Evolutionary conservation across 2,329 filamentous ascomycete species (phyloP), one percentile per base, ranked within the genome.

Genomic region (Corinectria fuckeliana): DNA sequence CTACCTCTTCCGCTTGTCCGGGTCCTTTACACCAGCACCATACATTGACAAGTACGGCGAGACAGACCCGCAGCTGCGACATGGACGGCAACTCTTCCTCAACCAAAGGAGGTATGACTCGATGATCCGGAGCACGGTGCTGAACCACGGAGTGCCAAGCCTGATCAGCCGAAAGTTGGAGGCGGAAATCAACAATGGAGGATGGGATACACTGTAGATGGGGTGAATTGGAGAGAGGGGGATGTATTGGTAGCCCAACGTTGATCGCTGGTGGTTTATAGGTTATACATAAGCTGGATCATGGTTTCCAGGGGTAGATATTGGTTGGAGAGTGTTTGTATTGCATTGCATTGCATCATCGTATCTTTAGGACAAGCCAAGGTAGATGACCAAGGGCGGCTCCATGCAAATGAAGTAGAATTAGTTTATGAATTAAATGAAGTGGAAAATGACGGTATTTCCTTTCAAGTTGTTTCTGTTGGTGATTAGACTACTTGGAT

Each of bases 11-110:
- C 87, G 89, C 60, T 81, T 83, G 28, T 91, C 91, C 45, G 95
- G 95, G 36, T 93, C 91, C 23, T 99, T 91, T 80, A 89, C 90
- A 64, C 85, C 89, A 39, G 94, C 95, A 4, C 95, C 95, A 0
- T 99, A 98, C 75, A 89, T 98, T 64, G 95, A 99, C 76, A 91
- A 91, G 73, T 96, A 97, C 74, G 96, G 96, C 65, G 95, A 99
- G 81, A 91, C 92, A 4, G 95, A 99, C 76, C 88, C 91, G n/a
- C 93, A 93, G 39, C 82, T 99, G 32, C 86, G 91, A 61, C 90
- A 95, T 64, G 91, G 91, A 61, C 89, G 96, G 57, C 94, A 96
- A 76, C 81, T 99, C 47, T 97, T 93, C 75, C 80, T 99, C 57
- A 97, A 96, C 73, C 94, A 97, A 79, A 94, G 91, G 77, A 84